Evolutionary conservation across 169 alveolate genomes (phyloP), one percentile per base, ranked within the genome.

Genomic region (Cryptosporidium ryanae): DNA sequence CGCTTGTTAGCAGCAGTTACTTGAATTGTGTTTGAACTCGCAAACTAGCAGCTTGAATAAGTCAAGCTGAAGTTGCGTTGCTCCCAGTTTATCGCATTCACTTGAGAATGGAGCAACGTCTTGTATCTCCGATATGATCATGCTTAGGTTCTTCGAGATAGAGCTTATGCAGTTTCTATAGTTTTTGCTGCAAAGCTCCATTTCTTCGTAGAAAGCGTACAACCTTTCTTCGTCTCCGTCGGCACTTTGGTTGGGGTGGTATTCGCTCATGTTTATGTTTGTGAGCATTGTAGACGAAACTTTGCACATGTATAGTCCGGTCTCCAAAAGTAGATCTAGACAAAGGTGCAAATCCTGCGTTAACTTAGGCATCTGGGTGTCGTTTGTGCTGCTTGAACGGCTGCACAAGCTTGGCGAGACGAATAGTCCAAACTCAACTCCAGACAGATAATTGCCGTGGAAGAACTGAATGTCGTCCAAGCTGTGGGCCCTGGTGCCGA

Each of bases 401-500:
- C 25, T 61, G 8, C 17, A 15, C 32, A 17, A 15, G 8, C 32
- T 27, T 32, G 29, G 59, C 32, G 31, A 57, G 6, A 76, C 59
- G n/a, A 76, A 76, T 2, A 76, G 71, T 34, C 38, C 63, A 25
- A 63, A 38, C n/a, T 76, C 87, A n/a, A 76, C 43, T 2, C 65
- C n/a, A 25, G 55, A 32, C 4, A 76, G 25, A 7, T 18, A 76
- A 18, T 4, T 23, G 15, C 59, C n/a, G 52, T 76, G 87, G 15
- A 59, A 17, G 13, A 38, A 34, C 1, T 17, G 7, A 23, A 76
- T 61, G 23, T 76, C 46, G 32, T 76, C 13, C 1, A 76, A 8
- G 18, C 25, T 76, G 8, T 6, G 8, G 13, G 76, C 18, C 6
- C 59, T 27, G 21, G 57, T 61, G 21, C 27, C 27, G 18, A 76